These are phyloP conservation scores for Ophiosphaerella korrae DNA, from an alignment of 2,329 filamentous ascomycete genomes.

Conservation along the genomic window DNA sequence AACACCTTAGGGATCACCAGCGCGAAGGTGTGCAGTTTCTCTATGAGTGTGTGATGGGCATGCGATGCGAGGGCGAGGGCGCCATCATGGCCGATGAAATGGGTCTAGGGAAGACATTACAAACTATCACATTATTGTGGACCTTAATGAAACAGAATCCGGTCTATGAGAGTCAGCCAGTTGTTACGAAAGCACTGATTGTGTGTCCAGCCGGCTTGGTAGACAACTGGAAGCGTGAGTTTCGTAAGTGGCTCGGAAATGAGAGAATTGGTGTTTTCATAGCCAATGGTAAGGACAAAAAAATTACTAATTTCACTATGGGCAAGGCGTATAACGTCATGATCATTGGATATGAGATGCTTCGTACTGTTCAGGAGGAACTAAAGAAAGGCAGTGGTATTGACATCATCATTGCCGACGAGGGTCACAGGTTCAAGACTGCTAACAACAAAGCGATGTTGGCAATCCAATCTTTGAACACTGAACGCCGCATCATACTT, in stretches of 20 bases:
- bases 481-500: constrained; percentile 65
- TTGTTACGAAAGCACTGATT: constrained; percentile 73
- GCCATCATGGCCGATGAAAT: constrained; percentile 77
- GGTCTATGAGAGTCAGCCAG: constrained; percentile 61
- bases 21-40: constrained; percentile 71
- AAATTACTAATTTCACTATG: constrained; percentile 70
- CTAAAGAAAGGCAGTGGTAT: constrained; percentile 66
- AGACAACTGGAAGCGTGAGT: constrained; percentile 75
- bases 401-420: constrained; percentile 73
- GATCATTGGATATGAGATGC: constrained; percentile 75
- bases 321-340: constrained; percentile 71
- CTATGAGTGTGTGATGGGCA: constrained; percentile 78
- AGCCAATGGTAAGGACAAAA: constrained; percentile 61
- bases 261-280: constrained; percentile 73
- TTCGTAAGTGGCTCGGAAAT: constrained; percentile 74
- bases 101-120: constrained; percentile 75
- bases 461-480: constrained; percentile 68
- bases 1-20: constrained; percentile 70
- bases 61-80: constrained; percentile 69
- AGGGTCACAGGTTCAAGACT: constrained; percentile 71
- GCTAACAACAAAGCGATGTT: constrained; percentile 70
- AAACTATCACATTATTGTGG: constrained; percentile 74
- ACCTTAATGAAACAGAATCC: constrained; percentile 75
- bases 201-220: constrained; percentile 75
- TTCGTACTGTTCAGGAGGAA: constrained; percentile 68